phyloP scores from a whole-genome alignment of 2,329 filamentous ascomycete genomes.

The Nemania sp. region DNA sequence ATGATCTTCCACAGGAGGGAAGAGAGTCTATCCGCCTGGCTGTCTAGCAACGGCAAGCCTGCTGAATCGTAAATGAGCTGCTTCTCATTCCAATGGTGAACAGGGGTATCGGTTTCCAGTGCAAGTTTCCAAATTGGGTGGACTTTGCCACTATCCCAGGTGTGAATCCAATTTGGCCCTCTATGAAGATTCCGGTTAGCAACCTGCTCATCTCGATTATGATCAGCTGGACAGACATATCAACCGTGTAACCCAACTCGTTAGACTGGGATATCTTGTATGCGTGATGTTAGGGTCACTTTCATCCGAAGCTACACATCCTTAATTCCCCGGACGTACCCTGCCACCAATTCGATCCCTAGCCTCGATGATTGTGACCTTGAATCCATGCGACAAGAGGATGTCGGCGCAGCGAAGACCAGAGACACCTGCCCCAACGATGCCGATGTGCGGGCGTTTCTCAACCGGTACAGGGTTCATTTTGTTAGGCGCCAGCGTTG shows the following conservation, averaged over 20 bases:
- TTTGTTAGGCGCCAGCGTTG: not conserved
- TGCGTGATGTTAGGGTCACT: slow-evolving; percentile 32
- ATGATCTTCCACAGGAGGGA: slow-evolving; percentile 35
- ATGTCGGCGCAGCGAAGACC: slow-evolving; percentile 69
- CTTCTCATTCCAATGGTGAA: slow-evolving; percentile 60
- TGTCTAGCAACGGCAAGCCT: slow-evolving; percentile 19
- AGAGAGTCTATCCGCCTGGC: slow-evolving; percentile 33
- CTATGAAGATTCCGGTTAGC: slow-evolving; percentile 48
- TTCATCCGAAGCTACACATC: not conserved
- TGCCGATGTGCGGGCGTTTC: slow-evolving; percentile 53
- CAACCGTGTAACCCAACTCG: slow-evolving; percentile 48
- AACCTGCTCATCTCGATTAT: not conserved
- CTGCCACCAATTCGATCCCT: slow-evolving; percentile 67
- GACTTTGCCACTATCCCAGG: slow-evolving; percentile 57
- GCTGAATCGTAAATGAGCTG: slow-evolving; percentile 56
- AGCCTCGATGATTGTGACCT: slow-evolving; percentile 69
- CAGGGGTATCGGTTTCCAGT: slow-evolving; percentile 60
- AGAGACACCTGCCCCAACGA: slow-evolving; percentile 68
- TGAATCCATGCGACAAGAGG: slow-evolving; percentile 62
- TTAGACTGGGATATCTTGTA: slow-evolving; percentile 50
- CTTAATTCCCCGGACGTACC: slow-evolving; percentile 49
- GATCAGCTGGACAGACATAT: slow-evolving; percentile 45
- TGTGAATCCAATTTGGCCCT: slow-evolving; percentile 69
- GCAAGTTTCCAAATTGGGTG: slow-evolving; percentile 68
- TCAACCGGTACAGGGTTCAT: not conserved